phyloP scores from a whole-genome alignment of 1,284 basidiomycete genomes.

The Microbotryum violaceum region DNA sequence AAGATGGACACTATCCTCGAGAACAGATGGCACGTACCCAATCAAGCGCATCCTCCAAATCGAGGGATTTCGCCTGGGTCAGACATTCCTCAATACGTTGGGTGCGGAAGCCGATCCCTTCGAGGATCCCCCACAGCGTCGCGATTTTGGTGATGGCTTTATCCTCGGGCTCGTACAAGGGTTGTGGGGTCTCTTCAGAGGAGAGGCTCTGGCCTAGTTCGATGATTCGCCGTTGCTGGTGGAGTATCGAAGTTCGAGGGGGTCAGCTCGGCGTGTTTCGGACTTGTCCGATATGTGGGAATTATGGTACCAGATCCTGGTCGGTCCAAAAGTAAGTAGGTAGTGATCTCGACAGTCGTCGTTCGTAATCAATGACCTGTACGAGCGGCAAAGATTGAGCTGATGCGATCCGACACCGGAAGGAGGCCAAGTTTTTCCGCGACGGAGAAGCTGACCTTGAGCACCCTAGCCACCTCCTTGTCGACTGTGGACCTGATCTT shows the following conservation, averaged over 20 bases:
- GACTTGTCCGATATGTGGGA: background rate
- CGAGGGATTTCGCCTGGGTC: constrained; percentile 52
- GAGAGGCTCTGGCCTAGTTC: constrained; percentile 16
- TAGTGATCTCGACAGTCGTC: constrained; percentile 62
- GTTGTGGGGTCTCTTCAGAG: constrained; percentile 11
- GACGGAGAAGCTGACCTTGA: constrained; percentile 48
- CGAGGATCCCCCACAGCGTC: constrained; percentile 72
- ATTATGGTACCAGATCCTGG: constrained; percentile 29
- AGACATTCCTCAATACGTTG: constrained; percentile 64
- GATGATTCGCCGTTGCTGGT: constrained; percentile 34
- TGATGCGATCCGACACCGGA: no score
- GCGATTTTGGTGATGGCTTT: constrained; percentile 65
- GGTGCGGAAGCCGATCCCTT: constrained; percentile 71
- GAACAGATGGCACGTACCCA: constrained; percentile 56
- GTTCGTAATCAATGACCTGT: constrained; percentile 78
- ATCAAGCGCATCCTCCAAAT: constrained; percentile 83
- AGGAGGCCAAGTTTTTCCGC: no score
- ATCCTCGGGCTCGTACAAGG: constrained; percentile 50
- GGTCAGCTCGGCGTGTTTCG: background rate
- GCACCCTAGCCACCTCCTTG: constrained; percentile 68
- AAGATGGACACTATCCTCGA: background rate
- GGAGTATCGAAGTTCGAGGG: background rate
- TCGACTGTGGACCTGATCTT: constrained; percentile 79
- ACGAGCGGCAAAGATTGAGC: no score
- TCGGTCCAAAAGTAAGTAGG: constrained; percentile 49